phyloP scores from a whole-genome alignment of 1,139 yeast genomes.

The Maudiozyma humilis region DNA sequence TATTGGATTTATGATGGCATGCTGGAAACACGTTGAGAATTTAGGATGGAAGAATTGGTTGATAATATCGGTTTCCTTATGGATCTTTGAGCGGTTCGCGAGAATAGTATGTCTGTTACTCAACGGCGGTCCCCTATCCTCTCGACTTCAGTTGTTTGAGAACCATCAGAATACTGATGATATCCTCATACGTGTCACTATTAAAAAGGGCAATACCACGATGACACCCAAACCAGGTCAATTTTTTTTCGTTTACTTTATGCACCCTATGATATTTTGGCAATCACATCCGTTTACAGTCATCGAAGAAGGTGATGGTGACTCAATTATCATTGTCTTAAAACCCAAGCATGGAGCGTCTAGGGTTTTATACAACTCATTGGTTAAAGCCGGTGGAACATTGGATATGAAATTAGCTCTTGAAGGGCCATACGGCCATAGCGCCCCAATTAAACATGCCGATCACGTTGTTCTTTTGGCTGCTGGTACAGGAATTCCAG shows the following conservation, averaged over 20 bases:
- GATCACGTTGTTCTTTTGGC: slow-evolving; percentile 49
- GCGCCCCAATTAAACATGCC: slow-evolving; percentile 46
- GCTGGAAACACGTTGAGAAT: slow-evolving; percentile 49
- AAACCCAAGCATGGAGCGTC: slow-evolving; percentile 44
- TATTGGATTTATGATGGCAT: slow-evolving; percentile 45
- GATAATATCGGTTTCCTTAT: slow-evolving; percentile 49
- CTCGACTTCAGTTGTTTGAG: slow-evolving; percentile 42
- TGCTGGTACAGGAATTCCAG: slow-evolving; percentile 75
- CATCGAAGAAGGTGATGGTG: slow-evolving; percentile 32
- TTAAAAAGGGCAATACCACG: slow-evolving; percentile 22
- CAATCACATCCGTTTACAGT: slow-evolving; percentile 70
- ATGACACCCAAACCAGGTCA: slow-evolving; percentile 29
- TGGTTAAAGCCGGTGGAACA: slow-evolving; percentile 17
- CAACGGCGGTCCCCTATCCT: slow-evolving; percentile 40
- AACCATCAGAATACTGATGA: slow-evolving; percentile 16
- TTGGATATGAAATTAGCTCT: slow-evolving; percentile 35
- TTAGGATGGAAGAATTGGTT: slow-evolving; percentile 42
- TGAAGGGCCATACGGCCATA: slow-evolving; percentile 59
- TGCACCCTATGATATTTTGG: slow-evolving; percentile 42
- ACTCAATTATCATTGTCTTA: slow-evolving; percentile 35
- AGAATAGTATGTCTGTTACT: slow-evolving; percentile 42
- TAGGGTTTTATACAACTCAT: slow-evolving; percentile 29
- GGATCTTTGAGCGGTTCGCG: slow-evolving; percentile 53
- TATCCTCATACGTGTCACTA: slow-evolving; percentile 31
- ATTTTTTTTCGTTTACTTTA: slow-evolving; percentile 25